Evolutionary conservation across 2,329 filamentous ascomycete species (phyloP).

Genomic region (Xylariaceae sp.): DNA sequence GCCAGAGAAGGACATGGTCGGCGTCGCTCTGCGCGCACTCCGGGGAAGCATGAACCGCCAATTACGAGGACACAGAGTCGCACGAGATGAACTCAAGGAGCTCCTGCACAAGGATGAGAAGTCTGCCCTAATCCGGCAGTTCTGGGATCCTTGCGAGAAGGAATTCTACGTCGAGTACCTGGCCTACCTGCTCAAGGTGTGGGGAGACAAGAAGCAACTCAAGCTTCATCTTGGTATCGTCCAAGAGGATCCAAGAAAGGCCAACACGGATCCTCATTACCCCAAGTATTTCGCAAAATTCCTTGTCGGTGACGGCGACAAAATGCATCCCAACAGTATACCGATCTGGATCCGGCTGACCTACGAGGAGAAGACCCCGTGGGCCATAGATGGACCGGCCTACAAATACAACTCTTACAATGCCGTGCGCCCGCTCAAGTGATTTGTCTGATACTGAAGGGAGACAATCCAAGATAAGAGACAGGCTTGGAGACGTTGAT

Average conservation of each 20-base stretch:
- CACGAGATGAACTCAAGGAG: not conserved
- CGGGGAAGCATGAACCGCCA: slow-evolving; percentile 10
- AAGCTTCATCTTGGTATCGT: slow-evolving; percentile 14
- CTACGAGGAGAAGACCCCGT: not conserved
- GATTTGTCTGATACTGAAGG: not conserved
- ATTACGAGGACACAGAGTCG: not conserved
- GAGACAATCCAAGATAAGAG: not conserved
- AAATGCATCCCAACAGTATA: slow-evolving; percentile 1
- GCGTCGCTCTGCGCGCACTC: not conserved
- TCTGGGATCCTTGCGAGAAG: not conserved
- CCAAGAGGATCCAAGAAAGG: not conserved
- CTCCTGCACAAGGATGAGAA: not conserved
- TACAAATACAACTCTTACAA: slow-evolving; percentile 8
- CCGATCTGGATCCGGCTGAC: slow-evolving; percentile 12
- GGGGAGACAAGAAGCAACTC: slow-evolving; percentile 1
- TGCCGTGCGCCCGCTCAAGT: not conserved
- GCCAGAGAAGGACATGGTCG: not conserved
- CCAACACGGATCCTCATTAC: not conserved
- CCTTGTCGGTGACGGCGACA: slow-evolving; percentile 6
- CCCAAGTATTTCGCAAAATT: not conserved
- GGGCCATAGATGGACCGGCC: not conserved
- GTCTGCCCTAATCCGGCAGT: not conserved
- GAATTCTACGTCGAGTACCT: slow-evolving; percentile 8
- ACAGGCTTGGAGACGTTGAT: not conserved
- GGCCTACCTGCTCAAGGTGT: not conserved